Base-by-base conservation (phyloP, 208 protist species). In the Jaenimonas drosophilae region DNA sequence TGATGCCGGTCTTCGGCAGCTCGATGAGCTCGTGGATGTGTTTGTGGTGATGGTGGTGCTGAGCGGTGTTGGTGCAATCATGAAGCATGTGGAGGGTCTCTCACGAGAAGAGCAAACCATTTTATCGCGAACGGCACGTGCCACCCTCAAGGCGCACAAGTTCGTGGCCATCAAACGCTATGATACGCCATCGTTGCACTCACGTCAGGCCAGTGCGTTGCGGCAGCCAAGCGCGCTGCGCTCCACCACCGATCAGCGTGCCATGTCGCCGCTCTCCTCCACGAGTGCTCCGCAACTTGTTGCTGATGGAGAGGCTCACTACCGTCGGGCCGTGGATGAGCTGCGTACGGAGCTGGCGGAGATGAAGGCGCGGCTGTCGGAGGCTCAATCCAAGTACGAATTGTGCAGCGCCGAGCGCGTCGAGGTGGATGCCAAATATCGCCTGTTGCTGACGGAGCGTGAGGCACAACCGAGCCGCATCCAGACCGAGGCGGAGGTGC, bases 21-120 rank as follows among this genome's bases (percentile, higher is more conserved):
- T 64, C 11, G 41, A 43, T 27, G 57, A 66, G 38, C 40, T 83
- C n/a, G 55, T 31, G 2, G 59, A 68, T 16, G 32, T 78, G 14
- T 66, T 76, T 39, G 34, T 79, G 32, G 67, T 70, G 11, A 69
- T 82, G 24, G 47, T 76, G 9, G 76, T 82, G 38, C 57, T 89
- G 16, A 70, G 69, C 39, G 80, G 80, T 7, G 51, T 63, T 17
- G 25, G 41, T 21, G 27, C 21, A 3, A 47, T 79, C 11, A 16
- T 85, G 28, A 33, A 50, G 14, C 37, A 58, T 28, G 36, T 89
- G 19, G 75, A 68, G 44, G 41, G 39, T 6, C 64, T 89, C 1
- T 48, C 65, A 3, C 57, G 70, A 25, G 47, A 63, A 27, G 65
- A 76, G 12, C 75, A 89, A 56, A 39, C 76, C 32, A 40, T 56